Evolutionary conservation across 352 stramenopile species (phyloP), one percentile per base, ranked within the genome.

Genomic region (Phytophthora citrophthora): DNA sequence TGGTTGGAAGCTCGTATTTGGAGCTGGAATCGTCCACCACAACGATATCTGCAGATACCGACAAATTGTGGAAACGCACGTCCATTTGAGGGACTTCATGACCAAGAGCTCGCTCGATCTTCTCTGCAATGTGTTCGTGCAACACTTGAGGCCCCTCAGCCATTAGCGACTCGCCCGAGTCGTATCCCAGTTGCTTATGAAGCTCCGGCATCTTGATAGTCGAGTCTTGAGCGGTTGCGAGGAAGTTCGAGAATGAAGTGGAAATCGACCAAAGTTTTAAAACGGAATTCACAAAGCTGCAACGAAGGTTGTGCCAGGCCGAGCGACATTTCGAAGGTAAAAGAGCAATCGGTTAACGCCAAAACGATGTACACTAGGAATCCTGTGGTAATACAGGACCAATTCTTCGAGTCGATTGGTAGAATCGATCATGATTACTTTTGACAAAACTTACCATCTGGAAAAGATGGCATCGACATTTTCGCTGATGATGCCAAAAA

Each of bases 1-100:
- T 52, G 8, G 71, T 80, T 32, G 74, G 71, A 1, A 83, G 57
- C 39, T 79, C 72, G 26, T 47, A 56, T 4, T 56, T 55, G 34
- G 43, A 52, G n/a, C 41, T 32, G 32, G 26, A 53, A 6, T 62
- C 56, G 39, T 65, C 41, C 15, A 59, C 54, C 11, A 80, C 52
- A 11, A 70, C 52, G 13, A 68, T 49, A n/a, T 72, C 63, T 2
- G 47, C 52, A 3, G 27, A 60, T 15, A 64, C 34, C 0, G 61
- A 69, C 52, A 69, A 38, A 39, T 63, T 54, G 49, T 38, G 58
- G 40, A 70, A 60, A 23, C 61, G 70, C 18, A 81, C 68, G 23
- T 81, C 73, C 46, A 77, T 46, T 29, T 66, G 59, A 4, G 69
- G 72, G 6, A 78, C 44, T 5, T 39, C 32, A 23, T 54, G 61